Evolutionary conservation across 2,329 filamentous ascomycete genomes (phyloP).

Genomic region (Diaporthe citri): DNA sequence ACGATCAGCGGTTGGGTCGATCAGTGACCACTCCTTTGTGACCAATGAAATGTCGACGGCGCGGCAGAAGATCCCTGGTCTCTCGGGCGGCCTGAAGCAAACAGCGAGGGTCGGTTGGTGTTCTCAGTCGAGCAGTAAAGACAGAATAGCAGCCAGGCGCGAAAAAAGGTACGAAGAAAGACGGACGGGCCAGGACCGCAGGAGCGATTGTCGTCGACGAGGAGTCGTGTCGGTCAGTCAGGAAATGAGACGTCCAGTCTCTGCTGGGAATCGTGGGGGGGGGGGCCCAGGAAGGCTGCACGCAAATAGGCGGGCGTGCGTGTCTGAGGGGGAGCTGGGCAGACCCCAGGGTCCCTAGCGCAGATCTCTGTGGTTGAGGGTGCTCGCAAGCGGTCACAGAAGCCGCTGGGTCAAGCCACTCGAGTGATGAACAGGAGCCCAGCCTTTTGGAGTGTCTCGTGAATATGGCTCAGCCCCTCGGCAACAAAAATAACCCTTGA

Average conservation of each 20-base stretch:
- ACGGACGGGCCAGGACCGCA: background rate
- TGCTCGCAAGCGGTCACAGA: slow-evolving; percentile 25
- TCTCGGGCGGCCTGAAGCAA: slow-evolving; percentile 13
- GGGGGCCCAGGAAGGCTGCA: slow-evolving; percentile 16
- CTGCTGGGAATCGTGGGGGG: slow-evolving; percentile 19
- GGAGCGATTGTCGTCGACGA: slow-evolving; percentile 23
- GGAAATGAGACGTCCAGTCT: slow-evolving; percentile 26
- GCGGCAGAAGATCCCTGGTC: slow-evolving; percentile 4
- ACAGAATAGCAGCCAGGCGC: slow-evolving; percentile 7
- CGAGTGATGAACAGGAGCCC: slow-evolving; percentile 28
- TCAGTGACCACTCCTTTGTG: slow-evolving; percentile 13
- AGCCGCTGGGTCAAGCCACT: slow-evolving; percentile 25
- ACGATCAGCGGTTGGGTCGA: slow-evolving; percentile 27
- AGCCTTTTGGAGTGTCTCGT: slow-evolving; percentile 30
- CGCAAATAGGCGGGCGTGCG: slow-evolving; percentile 23
- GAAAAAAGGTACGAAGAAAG: background rate
- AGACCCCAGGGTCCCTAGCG: slow-evolving; percentile 23
- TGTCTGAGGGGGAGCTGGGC: slow-evolving; percentile 23
- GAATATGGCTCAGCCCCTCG: slow-evolving; percentile 37
- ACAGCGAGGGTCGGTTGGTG: slow-evolving; percentile 9
- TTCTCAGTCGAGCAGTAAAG: slow-evolving; percentile 29
- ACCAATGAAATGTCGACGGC: slow-evolving; percentile 5
- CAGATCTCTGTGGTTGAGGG: slow-evolving; percentile 19
- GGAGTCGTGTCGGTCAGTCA: background rate
- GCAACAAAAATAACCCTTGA: slow-evolving; percentile 22